Evolutionary conservation across 164 flowering plant species (phyloP).

Genomic region (Platanus orientalis): DNA sequence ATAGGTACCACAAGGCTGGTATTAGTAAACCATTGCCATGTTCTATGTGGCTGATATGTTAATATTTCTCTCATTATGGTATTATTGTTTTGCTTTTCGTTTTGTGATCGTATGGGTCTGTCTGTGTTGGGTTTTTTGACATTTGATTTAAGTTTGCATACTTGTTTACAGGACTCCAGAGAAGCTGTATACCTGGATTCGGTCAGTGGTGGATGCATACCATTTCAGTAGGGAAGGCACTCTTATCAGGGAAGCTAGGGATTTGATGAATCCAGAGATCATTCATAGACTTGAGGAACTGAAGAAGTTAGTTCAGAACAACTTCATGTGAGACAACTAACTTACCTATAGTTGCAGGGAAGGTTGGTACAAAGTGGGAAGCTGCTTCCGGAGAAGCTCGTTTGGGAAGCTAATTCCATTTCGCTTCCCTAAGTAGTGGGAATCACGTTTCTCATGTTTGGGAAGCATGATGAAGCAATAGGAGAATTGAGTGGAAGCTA

Average conservation of each 20-base stretch:
- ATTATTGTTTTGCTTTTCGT: neutral
- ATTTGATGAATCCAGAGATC: conserved; percentile 52
- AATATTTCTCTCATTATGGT: neutral
- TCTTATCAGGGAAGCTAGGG: conserved; percentile 59
- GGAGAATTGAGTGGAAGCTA: no score
- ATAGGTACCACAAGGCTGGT: neutral
- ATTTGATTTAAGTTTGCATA: neutral
- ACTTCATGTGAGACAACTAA: conserved; percentile 42
- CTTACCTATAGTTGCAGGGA: no score
- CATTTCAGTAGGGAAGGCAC: conserved; percentile 53
- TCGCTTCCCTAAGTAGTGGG: no score
- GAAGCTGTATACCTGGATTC: conserved; percentile 54
- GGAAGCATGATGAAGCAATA: no score
- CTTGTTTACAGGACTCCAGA: conserved; percentile 57
- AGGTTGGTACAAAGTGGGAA: no score
- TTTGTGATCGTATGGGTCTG: neutral
- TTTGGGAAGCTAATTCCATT: no score
- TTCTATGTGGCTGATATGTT: neutral
- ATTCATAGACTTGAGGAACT: conserved; percentile 48
- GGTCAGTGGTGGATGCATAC: conserved; percentile 56
- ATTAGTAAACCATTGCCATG: neutral
- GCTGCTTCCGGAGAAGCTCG: no score
- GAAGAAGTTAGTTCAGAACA: conserved; percentile 39
- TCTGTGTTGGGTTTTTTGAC: neutral
- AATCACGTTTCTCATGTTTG: no score